Base-by-base conservation (phyloP, 257 asterid genomes). In the Linderniella brevidens region DNA sequence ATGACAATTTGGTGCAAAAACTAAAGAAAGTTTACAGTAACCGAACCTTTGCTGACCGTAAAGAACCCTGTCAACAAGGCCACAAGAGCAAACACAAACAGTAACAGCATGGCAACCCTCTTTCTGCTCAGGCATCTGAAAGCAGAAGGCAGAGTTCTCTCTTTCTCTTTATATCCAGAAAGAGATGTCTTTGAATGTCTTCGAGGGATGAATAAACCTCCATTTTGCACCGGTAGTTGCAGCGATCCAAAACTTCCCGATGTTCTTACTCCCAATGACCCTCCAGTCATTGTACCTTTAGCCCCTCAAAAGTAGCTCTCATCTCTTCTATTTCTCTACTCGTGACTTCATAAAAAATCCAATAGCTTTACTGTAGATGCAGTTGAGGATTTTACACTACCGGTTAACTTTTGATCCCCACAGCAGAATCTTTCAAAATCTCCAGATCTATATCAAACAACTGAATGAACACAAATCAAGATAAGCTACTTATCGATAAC, bases 251-350 rank as follows among this genome's bases (percentile, higher is more conserved):
- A 73, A 70, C 93, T 88, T 64, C 66, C 73, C 13, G 79, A 71
- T 52, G 70, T 57, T 64, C 97, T 74, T 58, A 64, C 53, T 41
- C 87, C 93, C 81, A 72, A 68, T 76, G 93, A 72, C 83, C 62
- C 76, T 64, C 86, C 76, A 76, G 73, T 88, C 97, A 88, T 84
- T 78, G 80, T 74, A 68, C 77, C 72, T 74, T 81, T 69, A 62
- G 55, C 70, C 68, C 78, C 72, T 56, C 56, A 66, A 59, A 50
- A 38, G 58, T 68, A 64, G 52, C 61, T 74, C 54, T 83, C 95
- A 80, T 82, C 79, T 75, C 82, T 66, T 70, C 68, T 62, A 66
- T 50, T 70, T 71, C 60, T 64, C 75, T 55, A 58, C 44, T 53
- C 64, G 49, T 53, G 64, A 68, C 67, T 77, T 75, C 86, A 74